phyloP scores from a whole-genome alignment of 257 asterid genomes.

The Solanum sejunctum region DNA sequence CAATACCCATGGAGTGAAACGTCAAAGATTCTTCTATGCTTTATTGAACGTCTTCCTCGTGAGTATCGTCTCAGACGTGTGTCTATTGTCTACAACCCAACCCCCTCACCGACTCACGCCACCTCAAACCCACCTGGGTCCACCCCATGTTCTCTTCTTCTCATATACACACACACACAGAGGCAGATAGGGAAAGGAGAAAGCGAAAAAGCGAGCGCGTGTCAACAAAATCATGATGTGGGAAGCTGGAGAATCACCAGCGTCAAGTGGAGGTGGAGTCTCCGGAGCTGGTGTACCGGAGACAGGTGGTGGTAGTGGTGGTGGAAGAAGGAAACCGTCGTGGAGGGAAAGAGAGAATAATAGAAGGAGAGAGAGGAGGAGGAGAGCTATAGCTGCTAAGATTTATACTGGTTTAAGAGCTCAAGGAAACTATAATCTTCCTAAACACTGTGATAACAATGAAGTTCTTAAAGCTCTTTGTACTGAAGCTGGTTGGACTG shows the following conservation, averaged over 20 bases:
- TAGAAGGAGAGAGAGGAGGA: constrained; percentile 88
- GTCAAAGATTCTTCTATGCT: background rate
- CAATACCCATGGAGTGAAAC: background rate
- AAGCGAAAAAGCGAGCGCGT: background rate
- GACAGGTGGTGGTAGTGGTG: constrained; percentile 8
- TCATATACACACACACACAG: background rate
- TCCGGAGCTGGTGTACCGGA: background rate
- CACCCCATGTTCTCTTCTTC: background rate
- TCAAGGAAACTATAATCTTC: constrained; percentile 86
- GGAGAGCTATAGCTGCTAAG: constrained; percentile 94
- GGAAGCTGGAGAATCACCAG: constrained; percentile 68
- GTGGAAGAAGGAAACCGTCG: constrained; percentile 86
- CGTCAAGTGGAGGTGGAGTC: constrained; percentile 13
- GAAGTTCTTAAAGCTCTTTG: constrained; percentile 96
- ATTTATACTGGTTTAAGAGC: constrained; percentile 83
- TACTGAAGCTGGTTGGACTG: constrained; percentile 93
- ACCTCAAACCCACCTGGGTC: background rate
- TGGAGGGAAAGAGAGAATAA: constrained; percentile 96
- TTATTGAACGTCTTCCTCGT: background rate
- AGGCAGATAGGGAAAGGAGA: background rate
- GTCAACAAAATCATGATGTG: constrained; percentile 48
- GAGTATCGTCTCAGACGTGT: background rate
- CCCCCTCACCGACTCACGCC: background rate
- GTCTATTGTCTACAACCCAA: background rate
- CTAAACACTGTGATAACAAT: constrained; percentile 89